phyloP scores from a whole-genome alignment of 495 filamentous ascomycete genomes.

The Neurospora sp. region DNA sequence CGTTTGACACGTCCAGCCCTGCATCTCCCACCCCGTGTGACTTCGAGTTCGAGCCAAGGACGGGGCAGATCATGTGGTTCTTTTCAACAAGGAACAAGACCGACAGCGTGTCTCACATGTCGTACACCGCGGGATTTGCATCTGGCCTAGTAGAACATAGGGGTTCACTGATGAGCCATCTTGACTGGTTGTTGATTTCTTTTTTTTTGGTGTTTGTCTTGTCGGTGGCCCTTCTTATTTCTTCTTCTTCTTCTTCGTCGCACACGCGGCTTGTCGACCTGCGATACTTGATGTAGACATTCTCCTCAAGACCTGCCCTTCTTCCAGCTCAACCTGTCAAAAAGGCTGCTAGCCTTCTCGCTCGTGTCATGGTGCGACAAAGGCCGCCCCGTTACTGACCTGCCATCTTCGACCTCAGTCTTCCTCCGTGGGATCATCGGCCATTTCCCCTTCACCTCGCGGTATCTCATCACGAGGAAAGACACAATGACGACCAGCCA shows the following conservation, averaged over 20 bases:
- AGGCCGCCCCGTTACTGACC: not conserved
- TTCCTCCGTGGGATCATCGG: constrained; percentile 44
- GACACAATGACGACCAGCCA: constrained; percentile 58
- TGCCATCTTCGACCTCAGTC: not conserved
- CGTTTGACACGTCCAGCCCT: not conserved
- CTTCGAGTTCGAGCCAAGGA: not conserved
- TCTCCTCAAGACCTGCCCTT: not conserved
- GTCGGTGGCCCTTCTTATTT: not conserved
- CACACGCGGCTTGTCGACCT: not conserved
- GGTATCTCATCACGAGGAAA: constrained; percentile 54
- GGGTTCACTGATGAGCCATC: not conserved
- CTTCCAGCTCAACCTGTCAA: not conserved
- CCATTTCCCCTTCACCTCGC: constrained; percentile 57
- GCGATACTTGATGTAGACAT: not conserved
- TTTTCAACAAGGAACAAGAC: not conserved
- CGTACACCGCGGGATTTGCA: not conserved
- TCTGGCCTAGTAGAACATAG: not conserved
- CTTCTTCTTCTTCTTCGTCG: not conserved
- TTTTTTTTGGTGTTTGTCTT: too few relatives aligned
- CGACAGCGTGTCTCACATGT: not conserved
- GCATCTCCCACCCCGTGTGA: not conserved
- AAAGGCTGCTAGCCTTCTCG: not conserved
- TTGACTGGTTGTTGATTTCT: not conserved
- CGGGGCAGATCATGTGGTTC: not conserved
- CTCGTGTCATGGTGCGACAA: not conserved